Base-by-base conservation (phyloP, 805 yeast species). In the Candida ortonii region DNA sequence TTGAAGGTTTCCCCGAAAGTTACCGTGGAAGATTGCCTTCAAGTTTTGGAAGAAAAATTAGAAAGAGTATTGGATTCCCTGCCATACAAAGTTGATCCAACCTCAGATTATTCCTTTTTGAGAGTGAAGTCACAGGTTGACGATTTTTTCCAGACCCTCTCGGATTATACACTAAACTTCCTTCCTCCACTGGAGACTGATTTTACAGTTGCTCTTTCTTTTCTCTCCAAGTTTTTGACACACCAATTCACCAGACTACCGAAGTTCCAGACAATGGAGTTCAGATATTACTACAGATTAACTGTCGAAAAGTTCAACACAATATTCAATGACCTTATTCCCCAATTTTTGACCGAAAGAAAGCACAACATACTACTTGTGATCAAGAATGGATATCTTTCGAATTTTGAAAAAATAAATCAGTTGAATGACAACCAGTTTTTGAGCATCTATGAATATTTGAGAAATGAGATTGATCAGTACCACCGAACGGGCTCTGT, bases 81-180 rank as follows among this genome's bases (percentile, higher is more conserved):
- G 44, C 96, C 96, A 1, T 85, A 83, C 56, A 79, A 80, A 45
- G 86, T 85, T 43, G 88, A 84, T 47, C 67, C 71, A 7, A 67
- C 72, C 22, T 75, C 83, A 29, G 95, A 86, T 56, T 86, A 86
- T 52, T 77, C 89, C 4, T 86, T 76, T 55, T 60, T 83, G 38
- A 68, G 95, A 37, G 84, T 87, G 22, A 78, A 83, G 50, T 74
- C 82, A 6, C 60, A 66, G 38, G 70, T 84, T 42, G 73, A 73
- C 39, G 93, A 83, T 46, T 84, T 86, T 47, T 70, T 84, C 40
- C 67, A 70, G 42, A 77, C 85, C 15, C 63, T 87, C 34, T 75
- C 84, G 12, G 96, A 86, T 57, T 85, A 80, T 54, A 78, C 84
- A 5, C 64, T 81, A 38, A 76, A 73, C 47, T 81, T 80, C 47